These are phyloP conservation scores for Cyberlindnera mrakii DNA, from an alignment of 805 yeast genomes.

Conservation along the genomic window DNA sequence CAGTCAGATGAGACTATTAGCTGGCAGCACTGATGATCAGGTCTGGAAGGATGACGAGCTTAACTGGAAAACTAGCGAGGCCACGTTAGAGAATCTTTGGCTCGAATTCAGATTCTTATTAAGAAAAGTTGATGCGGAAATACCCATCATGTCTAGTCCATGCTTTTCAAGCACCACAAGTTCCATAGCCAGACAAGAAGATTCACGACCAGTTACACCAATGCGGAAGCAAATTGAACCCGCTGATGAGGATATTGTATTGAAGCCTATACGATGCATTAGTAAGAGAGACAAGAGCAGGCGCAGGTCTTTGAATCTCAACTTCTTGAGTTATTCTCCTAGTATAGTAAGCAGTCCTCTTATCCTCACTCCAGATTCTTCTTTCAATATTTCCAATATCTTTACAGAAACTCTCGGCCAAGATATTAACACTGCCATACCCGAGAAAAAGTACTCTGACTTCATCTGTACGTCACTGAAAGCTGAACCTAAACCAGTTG, in stretches of 20 bases:
- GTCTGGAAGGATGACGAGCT: conserved; percentile 29
- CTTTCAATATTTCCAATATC: conserved; percentile 4
- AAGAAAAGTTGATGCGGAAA: conserved; percentile 12
- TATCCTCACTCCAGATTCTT: conserved; percentile 14
- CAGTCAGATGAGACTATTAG: conserved; percentile 10
- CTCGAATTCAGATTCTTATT: conserved; percentile 33
- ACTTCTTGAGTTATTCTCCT: conserved; percentile 2
- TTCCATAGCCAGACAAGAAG: neutral
- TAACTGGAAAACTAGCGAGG: conserved; percentile 40
- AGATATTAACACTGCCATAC: neutral
- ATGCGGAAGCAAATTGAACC: conserved; percentile 12
- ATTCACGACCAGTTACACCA: conserved; percentile 1
- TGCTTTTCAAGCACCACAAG: neutral
- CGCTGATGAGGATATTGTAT: conserved; percentile 7
- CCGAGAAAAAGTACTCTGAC: no score
- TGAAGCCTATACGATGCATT: conserved; percentile 17
- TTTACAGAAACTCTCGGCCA: neutral
- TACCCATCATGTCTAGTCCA: conserved; percentile 2
- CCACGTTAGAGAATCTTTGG: conserved; percentile 38
- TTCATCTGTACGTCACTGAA: neutral
- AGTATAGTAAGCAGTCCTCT: neutral
- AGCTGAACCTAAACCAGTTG: neutral
- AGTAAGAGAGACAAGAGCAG: conserved; percentile 3
- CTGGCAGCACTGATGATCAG: conserved; percentile 8
- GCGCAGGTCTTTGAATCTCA: conserved; percentile 4